Evolutionary conservation across 192 early-diverging fungal species (phyloP), one percentile per base, ranked within the genome.

Genomic region (Gamsiella multidivaricata): DNA sequence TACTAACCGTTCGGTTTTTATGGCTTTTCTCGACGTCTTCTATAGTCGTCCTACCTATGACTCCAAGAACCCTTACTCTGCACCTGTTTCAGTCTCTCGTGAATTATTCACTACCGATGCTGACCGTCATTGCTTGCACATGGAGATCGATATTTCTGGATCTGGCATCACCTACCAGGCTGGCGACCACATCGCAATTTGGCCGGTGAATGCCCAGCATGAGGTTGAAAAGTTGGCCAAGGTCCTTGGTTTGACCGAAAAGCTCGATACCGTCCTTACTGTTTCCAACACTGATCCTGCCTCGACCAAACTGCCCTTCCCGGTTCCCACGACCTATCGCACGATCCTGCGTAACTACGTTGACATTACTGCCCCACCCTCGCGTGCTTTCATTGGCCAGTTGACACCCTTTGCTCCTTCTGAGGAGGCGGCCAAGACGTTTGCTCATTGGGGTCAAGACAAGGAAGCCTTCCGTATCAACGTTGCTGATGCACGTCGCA

Each of bases 111-210:
- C 54, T 14, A 84, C 82, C 39, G 52, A 71, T 20, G 74, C 85
- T 29, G 87, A 91, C 65, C 92, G 98, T 56, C 88, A 94, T 62
- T 94, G 96, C 81, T 74, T 97, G 56, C 98, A 99, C 66, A 82
- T 98, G 70, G 97, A 99, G 70, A 85, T 99, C n/a, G 95, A 97
- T 53, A 84, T 98, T 52, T 61, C 82, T 25, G 94, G 88, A 37
- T 92, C 90, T 14, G 91, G 92, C 22, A 80, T 98, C 80, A 86
- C 82, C 18, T 98, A 99, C 80, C 89, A 94, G 65, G 84, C 94
- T 14, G 98, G 98, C 57, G 98, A 99, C 75, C 98, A 99, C 72
- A 86, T 96, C 56, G 98, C 95, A 23, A 86, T 99, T 25, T 98
- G 91, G 86, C 91, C 96, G 0, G 85, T 87, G 22, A 99, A 98